Evolutionary conservation across 2,329 filamentous ascomycete species (phyloP), one percentile per base, ranked within the genome.

Genomic region (Colletotrichum incanum): DNA sequence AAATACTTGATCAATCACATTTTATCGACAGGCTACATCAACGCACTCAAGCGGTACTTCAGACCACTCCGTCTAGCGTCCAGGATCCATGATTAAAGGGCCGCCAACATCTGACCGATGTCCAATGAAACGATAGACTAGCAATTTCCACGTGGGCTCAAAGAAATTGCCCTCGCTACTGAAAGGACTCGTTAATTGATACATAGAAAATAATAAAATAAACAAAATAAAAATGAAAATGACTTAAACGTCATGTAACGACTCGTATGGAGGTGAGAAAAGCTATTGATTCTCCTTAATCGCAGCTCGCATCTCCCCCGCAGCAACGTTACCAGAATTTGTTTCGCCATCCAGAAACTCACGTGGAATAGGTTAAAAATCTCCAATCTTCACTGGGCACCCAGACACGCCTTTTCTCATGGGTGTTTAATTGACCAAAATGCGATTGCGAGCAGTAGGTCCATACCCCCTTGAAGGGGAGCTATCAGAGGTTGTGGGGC

Each of bases 271-370:
- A 26, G 28, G 5, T 12, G 28, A 34, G 16, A 26, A 7, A 7
- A 11, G n/a, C n/a, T 14, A 43, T 34, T 34, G n/a, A n/a, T n/a
- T n/a, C n/a, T n/a, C 60, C 16, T 6, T 8, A 37, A 20, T 20
- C 43, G 43, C 18, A 45, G 18, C 65, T 59, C 67, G 60, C 67
- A 69, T 69, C 43, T 58, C 66, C 66, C 66, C 60, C 60, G 60
- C 66, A 65, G 8, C 26, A 12, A 65, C 43, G 28, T 14, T 58
- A 14, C 34, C 9, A 20, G 18, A 34, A 26, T 58, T 37, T 60
- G n/a, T 39, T 47, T 47, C 26, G n/a, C 14, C 14, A 20, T 43
- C 20, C 39, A 43, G 18, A 47, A 14, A 31, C 58, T 20, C 39
- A 47, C n/a, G 28, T 41, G 37, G 37, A 45, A 45, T 26, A 26